phyloP scores from a whole-genome alignment of 768 basidiomycete genomes.

The Mycena kentingensis region DNA sequence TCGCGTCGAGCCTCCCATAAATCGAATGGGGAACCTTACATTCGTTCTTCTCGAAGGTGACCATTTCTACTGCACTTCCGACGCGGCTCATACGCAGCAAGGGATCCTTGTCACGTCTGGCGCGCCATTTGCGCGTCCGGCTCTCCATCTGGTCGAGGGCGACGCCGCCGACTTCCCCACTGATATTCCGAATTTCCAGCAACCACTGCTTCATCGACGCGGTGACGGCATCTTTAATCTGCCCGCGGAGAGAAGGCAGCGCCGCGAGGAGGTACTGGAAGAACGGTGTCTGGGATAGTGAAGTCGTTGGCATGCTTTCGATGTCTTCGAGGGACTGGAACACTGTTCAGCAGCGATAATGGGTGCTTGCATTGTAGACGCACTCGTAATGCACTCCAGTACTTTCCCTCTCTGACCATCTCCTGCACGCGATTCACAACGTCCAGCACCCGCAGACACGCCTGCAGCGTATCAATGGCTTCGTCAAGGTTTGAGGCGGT shows the following conservation, averaged over 20 bases:
- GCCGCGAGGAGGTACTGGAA: constrained; percentile 91
- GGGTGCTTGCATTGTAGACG: constrained; percentile 41
- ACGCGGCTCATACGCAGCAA: constrained; percentile 75
- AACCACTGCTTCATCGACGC: constrained; percentile 97
- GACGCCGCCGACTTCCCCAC: constrained; percentile 79
- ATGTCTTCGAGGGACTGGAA: constrained; percentile 92
- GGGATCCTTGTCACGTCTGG: constrained; percentile 81
- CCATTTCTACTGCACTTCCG: constrained; percentile 89
- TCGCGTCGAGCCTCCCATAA: constrained; percentile 14
- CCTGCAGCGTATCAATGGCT: constrained; percentile 93
- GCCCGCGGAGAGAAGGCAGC: constrained; percentile 82
- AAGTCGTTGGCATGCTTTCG: constrained; percentile 84
- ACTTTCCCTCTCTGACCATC: constrained; percentile 92
- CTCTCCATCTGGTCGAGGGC: constrained; percentile 90
- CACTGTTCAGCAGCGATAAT: constrained; percentile 32
- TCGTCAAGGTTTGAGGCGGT: constrained; percentile 95
- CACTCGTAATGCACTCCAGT: constrained; percentile 95
- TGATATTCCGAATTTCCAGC: constrained; percentile 88
- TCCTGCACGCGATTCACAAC: constrained; percentile 89
- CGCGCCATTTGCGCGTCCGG: constrained; percentile 80
- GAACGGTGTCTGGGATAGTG: constrained; percentile 89
- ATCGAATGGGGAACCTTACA: constrained; percentile 55
- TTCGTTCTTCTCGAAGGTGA: constrained; percentile 92
- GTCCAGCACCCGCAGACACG: constrained; percentile 89
- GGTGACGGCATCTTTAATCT: constrained; percentile 92